Evolutionary conservation across 2,329 filamentous ascomycete genomes (phyloP).

Genomic region (Ascochyta rabiei): DNA sequence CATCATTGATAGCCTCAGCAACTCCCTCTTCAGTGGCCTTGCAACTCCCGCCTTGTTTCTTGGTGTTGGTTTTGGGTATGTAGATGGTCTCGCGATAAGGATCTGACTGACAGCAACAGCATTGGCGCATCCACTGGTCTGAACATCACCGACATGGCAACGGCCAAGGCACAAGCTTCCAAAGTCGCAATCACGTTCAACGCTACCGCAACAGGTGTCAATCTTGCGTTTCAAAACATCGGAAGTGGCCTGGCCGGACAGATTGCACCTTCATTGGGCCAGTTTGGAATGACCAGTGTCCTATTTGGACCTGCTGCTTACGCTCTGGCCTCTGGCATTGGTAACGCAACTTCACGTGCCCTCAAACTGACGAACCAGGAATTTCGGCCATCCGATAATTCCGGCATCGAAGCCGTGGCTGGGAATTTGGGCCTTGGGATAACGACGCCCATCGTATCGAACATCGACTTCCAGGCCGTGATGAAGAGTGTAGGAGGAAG

Average conservation of each 20-base stretch:
- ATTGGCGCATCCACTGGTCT: slow-evolving; percentile 36
- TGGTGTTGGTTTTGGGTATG: slow-evolving; percentile 39
- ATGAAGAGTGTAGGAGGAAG: slow-evolving; percentile 19
- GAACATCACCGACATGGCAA: slow-evolving; percentile 27
- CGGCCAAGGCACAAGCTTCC: slow-evolving; percentile 25
- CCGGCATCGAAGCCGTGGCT: slow-evolving; percentile 30
- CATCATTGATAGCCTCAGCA: slow-evolving; percentile 21
- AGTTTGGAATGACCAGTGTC: background rate
- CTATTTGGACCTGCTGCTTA: slow-evolving; percentile 30
- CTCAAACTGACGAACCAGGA: slow-evolving; percentile 30
- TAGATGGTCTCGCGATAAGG: background rate
- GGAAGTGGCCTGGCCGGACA: slow-evolving; percentile 33
- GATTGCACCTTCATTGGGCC: slow-evolving; percentile 21
- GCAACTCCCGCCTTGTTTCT: slow-evolving; percentile 38
- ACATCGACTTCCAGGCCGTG: slow-evolving; percentile 26
- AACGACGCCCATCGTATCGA: slow-evolving; percentile 30
- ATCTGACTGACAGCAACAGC: slow-evolving; percentile 21
- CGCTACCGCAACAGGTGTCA: slow-evolving; percentile 29
- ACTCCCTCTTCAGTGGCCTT: slow-evolving; percentile 19
- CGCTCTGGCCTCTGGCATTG: slow-evolving; percentile 37
- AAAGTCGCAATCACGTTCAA: slow-evolving; percentile 29
- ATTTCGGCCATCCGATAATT: slow-evolving; percentile 23
- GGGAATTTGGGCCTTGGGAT: slow-evolving; percentile 37
- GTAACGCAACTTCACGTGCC: slow-evolving; percentile 33
- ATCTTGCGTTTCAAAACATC: slow-evolving; percentile 34